Conservation (phyloP, 441 rosid species). For the Breynia disticha region DNA sequence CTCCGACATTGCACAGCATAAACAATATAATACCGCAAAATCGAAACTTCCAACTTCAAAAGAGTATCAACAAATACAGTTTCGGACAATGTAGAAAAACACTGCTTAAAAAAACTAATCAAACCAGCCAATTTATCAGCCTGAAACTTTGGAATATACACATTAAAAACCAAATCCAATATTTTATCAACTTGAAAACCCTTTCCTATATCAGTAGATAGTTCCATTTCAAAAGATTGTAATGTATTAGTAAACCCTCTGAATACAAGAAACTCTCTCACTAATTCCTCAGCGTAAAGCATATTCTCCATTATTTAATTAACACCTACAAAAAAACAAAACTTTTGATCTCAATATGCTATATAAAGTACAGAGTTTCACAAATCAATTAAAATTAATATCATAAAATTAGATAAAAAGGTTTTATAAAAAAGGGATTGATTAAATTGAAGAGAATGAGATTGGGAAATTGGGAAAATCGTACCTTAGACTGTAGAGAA, state of each 20-base stretch:
- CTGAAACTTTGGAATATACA: conserved; percentile 48
- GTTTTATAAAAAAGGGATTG: too few relatives aligned
- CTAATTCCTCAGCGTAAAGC: conserved; percentile 60
- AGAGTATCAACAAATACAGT: conserved; percentile 28
- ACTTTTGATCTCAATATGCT: background rate
- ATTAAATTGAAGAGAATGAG: too few relatives aligned
- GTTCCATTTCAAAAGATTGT: conserved; percentile 49
- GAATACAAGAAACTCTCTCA: conserved; percentile 59
- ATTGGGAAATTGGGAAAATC: too few relatives aligned
- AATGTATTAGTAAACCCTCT: conserved; percentile 53
- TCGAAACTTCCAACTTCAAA: conserved; percentile 39
- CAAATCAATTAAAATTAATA: too few relatives aligned
- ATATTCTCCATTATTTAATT: conserved; percentile 44
- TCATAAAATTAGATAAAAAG: too few relatives aligned
- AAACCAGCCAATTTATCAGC: conserved; percentile 40
- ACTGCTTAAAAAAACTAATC: conserved; percentile 41
- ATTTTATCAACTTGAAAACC: conserved; percentile 51
- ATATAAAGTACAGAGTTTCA: too few relatives aligned
- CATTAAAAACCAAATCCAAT: conserved; percentile 43
- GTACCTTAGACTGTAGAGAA: too few relatives aligned
- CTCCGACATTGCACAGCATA: conserved; percentile 35
- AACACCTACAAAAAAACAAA: background rate
- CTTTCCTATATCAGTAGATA: conserved; percentile 49
- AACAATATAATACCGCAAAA: conserved; percentile 46
- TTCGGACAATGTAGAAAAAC: conserved; percentile 40